Evolutionary conservation across 495 filamentous ascomycete species (phyloP), one percentile per base, ranked within the genome.

Genomic region (Trypethelium eluteriae): DNA sequence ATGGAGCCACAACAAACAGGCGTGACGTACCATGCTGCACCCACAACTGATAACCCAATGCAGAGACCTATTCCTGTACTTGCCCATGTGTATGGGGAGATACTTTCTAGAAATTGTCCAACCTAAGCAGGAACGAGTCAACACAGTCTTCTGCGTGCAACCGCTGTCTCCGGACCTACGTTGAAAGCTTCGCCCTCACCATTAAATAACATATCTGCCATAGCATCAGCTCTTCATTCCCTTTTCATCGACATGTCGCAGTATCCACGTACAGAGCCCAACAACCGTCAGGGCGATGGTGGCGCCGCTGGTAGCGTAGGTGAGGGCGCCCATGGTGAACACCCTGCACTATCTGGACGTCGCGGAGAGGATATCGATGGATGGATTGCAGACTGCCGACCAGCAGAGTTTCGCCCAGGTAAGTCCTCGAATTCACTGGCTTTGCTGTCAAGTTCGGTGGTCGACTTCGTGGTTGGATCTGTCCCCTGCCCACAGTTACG

Each of bases 181-280:
- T 99, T 96, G 79, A 98, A 99, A 44, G 86, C 81, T 84, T 99
- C 95, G 69, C 95, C 94, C 73, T 93, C 91, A 63, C 91, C 92
- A 71, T 92, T 93, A 75, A 99, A 96, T 67, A 99, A 89, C 89
- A 99, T 91, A 80, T 99, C 95, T 98, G 76, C 41, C 64, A 68
- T 62, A 38, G 65, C 68, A 79, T 80, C 73, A 79, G 76, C 67
- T 56, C 68, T 59, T 67, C 70, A 64, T 70, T 67, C 47, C 68
- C 62, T 50, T 7, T 59, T 59, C 47, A 63, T 57, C 62, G 50
- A 46, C 18, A 49, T 61, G 64, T 64, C 57, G 44, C 46, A 57
- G 66, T 76, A 79, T 73, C 70, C 49, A 73, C 86, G 73, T 85
- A 98, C 94, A 98, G 77, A 88, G 79, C 81, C 92, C 94, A 71